These are phyloP conservation scores for Cyberlindnera subsufficiens DNA, from an alignment of 805 yeast genomes.

Conservation along the genomic window DNA sequence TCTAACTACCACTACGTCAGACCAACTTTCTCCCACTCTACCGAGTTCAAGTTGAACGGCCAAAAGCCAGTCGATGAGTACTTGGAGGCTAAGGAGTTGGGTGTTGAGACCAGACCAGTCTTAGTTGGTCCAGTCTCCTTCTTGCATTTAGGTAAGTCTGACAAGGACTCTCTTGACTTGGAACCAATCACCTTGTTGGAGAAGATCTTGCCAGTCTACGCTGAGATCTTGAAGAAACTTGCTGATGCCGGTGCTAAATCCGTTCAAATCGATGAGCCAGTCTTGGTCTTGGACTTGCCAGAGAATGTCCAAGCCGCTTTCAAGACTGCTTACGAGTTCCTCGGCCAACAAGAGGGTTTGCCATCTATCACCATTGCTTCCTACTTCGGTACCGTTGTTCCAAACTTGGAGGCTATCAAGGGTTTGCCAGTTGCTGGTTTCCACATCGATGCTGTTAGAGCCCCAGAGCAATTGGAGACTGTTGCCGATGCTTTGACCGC, in stretches of 20 bases:
- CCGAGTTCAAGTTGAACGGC: conserved; percentile 94
- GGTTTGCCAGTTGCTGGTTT: conserved; percentile 88
- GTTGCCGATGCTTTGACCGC: conserved; percentile 61
- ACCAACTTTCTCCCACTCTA: conserved; percentile 95
- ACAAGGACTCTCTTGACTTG: conserved; percentile 93
- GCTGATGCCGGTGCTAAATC: conserved; percentile 91
- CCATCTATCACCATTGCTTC: conserved; percentile 84
- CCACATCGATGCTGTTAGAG: conserved; percentile 96
- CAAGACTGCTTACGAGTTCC: conserved; percentile 79
- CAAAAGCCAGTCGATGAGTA: conserved; percentile 95
- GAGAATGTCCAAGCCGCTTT: conserved; percentile 76
- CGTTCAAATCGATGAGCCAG: conserved; percentile 98
- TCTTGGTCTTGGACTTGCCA: conserved; percentile 89
- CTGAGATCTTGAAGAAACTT: conserved; percentile 80
- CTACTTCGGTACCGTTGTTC: conserved; percentile 98
- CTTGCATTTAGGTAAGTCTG: conserved; percentile 95
- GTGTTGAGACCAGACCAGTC: conserved; percentile 97
- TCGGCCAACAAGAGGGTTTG: conserved; percentile 59
- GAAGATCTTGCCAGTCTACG: conserved; percentile 90
- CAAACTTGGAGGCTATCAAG: conserved; percentile 87
- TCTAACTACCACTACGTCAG: conserved; percentile 99
- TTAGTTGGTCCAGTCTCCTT: conserved; percentile 94
- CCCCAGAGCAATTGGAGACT: conserved; percentile 90
- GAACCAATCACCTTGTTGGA: conserved; percentile 87
- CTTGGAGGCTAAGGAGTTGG: conserved; percentile 95